These are phyloP conservation scores for Pythium myriotylum DNA, from an alignment of 352 stramenopile genomes.

Conservation along the genomic window DNA sequence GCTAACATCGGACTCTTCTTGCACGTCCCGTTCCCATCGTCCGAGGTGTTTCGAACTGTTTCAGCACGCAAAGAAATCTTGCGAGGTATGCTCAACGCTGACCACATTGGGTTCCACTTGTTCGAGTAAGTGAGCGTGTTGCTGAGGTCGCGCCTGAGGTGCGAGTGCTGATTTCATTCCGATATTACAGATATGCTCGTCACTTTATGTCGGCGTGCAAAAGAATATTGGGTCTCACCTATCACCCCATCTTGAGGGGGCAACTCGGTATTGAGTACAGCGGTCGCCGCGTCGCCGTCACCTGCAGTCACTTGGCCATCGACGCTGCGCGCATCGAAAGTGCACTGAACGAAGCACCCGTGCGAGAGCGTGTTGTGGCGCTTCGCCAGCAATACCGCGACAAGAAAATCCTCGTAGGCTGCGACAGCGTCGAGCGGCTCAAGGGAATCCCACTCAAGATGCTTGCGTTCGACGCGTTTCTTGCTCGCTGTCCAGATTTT, in stretches of 20 bases:
- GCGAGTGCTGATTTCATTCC: no score
- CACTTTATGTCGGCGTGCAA: conserved; percentile 93
- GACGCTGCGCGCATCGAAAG: conserved; percentile 57
- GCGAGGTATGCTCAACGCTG: conserved; percentile 87
- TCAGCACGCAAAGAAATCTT: conserved; percentile 92
- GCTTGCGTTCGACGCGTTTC: conserved; percentile 93
- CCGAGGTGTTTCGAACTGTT: conserved; percentile 97
- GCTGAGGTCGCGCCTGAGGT: no score
- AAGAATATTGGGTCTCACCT: conserved; percentile 93
- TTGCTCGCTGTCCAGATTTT: conserved; percentile 86
- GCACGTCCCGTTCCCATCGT: conserved; percentile 98
- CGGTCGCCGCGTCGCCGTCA: conserved; percentile 93
- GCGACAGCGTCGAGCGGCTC: conserved; percentile 94
- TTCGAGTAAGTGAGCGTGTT: conserved; percentile 94
- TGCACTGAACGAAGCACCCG: conserved; percentile 41
- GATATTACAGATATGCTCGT: conserved; percentile 51
- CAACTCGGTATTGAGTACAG: conserved; percentile 95
- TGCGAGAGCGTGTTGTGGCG: conserved; percentile 54
- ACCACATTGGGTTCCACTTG: conserved; percentile 94
- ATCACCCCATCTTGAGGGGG: conserved; percentile 91
- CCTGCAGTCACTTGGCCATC: conserved; percentile 93
- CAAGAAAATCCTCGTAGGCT: conserved; percentile 91
- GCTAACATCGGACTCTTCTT: conserved; percentile 96
- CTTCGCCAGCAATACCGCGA: conserved; percentile 65
- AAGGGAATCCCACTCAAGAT: conserved; percentile 98